Evolutionary conservation across 2,329 filamentous ascomycete genomes (phyloP).

Genomic region (Epichloe elymi): DNA sequence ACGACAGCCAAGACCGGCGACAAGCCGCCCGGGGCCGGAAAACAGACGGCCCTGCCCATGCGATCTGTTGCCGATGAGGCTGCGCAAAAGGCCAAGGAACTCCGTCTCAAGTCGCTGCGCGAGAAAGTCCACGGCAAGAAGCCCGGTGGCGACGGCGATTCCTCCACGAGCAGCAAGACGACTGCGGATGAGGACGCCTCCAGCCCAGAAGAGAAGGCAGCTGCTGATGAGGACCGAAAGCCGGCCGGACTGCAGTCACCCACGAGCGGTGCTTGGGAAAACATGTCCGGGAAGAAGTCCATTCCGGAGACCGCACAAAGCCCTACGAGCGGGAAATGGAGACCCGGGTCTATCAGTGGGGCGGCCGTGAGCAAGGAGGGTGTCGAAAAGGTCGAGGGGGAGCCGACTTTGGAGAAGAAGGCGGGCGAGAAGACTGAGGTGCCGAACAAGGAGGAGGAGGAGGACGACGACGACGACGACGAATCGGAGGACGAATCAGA

Average conservation of each 20-base stretch:
- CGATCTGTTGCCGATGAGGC: constrained; percentile 51
- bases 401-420: constrained; percentile 18
- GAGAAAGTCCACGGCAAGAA: constrained; percentile 42
- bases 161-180: not conserved
- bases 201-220: constrained; percentile 5
- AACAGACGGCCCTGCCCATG: constrained; percentile 26
- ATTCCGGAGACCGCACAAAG: constrained; percentile 10
- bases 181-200: not conserved
- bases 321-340: constrained; percentile 7
- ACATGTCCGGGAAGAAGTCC: not conserved
- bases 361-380: constrained; percentile 21
- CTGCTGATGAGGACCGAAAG: constrained; percentile 5
- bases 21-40: constrained; percentile 12
- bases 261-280: constrained; percentile 6
- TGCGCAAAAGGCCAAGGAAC: constrained; percentile 49
- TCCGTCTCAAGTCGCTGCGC: constrained; percentile 38
- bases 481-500: constrained; percentile 10
- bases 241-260: constrained; percentile 18
- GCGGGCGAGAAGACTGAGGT: constrained; percentile 11
- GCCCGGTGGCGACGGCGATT: constrained; percentile 9
- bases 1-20: constrained; percentile 12
- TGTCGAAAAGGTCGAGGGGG: constrained; percentile 25
- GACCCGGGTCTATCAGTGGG: not conserved
- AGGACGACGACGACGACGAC: not conserved
- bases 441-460: constrained; percentile 9